Percentiles rank a stretch among this genome's conserved stretches.
Conservation (phyloP, 345 rosid species). For the Raphanus raphanistrum region DNA sequence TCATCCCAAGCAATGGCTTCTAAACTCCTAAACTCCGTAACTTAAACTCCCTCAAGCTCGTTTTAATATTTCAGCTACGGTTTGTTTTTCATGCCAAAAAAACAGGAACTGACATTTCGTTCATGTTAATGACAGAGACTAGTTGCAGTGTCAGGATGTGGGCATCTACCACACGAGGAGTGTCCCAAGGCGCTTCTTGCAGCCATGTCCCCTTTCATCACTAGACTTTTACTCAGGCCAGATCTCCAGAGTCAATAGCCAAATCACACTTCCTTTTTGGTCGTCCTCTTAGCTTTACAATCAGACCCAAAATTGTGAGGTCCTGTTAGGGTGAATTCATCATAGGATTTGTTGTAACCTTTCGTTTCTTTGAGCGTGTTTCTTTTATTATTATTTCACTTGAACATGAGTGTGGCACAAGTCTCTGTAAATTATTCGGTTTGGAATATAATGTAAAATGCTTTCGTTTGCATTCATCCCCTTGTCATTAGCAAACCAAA, state of each 20-base stretch:
- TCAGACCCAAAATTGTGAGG: background rate
- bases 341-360: slow-evolving; percentile 21
- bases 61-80: background rate
- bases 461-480: background rate
- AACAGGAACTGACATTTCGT: slow-evolving; percentile 17
- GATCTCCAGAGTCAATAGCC: slow-evolving; percentile 54
- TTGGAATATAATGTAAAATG: background rate
- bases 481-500: background rate
- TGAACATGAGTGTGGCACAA: slow-evolving; percentile 24
- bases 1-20: slow-evolving; percentile 75
- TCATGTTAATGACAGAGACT: slow-evolving; percentile 57
- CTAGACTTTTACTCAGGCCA: slow-evolving; percentile 51
- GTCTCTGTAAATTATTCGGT: background rate
- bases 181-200: slow-evolving; percentile 84
- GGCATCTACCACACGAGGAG: slow-evolving; percentile 92
- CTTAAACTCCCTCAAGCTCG: background rate
- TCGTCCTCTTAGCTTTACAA: too few relatives aligned
- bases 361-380: background rate
- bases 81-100: background rate
- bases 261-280: too few relatives aligned
- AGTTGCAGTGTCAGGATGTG: slow-evolving; percentile 83
- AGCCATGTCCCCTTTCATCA: slow-evolving; percentile 69
- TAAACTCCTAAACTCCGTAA: slow-evolving; percentile 77
- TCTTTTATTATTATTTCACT: background rate
- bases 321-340: slow-evolving; percentile 8